Evolutionary conservation across 1,139 yeast genomes (phyloP).

Genomic region (Kodamaea derodonti): DNA sequence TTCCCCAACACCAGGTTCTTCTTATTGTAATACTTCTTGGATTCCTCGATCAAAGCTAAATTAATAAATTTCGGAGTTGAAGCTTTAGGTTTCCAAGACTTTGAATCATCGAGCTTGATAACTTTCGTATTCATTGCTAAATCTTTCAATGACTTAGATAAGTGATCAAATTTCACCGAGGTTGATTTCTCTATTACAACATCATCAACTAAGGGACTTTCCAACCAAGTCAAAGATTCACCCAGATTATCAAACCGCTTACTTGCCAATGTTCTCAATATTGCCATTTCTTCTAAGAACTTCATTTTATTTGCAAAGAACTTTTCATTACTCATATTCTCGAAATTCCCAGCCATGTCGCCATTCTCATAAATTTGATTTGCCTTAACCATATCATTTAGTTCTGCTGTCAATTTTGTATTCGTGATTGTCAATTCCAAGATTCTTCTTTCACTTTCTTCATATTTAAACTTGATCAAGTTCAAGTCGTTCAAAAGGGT

Average conservation of each 20-base stretch:
- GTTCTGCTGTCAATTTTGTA: constrained; percentile 16
- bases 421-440: constrained; percentile 16
- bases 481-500: constrained; percentile 21
- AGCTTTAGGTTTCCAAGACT: constrained; percentile 20
- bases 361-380: constrained; percentile 15
- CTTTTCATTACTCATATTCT: constrained; percentile 30
- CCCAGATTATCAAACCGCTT: constrained; percentile 1
- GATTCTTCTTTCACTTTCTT: constrained; percentile 13
- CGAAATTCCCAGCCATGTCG: constrained; percentile 17
- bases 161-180: constrained; percentile 3
- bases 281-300: constrained; percentile 34
- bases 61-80: constrained; percentile 19
- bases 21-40: constrained; percentile 5
- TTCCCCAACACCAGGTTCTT: background rate
- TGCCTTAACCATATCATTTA: constrained; percentile 14
- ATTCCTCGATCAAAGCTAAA: constrained; percentile 10
- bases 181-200: background rate
- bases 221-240: constrained; percentile 17
- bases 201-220: constrained; percentile 8
- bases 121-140: constrained; percentile 10
- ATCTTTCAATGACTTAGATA: constrained; percentile 5
- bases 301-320: constrained; percentile 26
- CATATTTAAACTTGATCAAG: constrained; percentile 18
- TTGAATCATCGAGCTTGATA: constrained; percentile 9
- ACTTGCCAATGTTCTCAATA: constrained; percentile 26